phyloP scores from a whole-genome alignment of 352 stramenopile species.

The Pythium folliculosum region DNA sequence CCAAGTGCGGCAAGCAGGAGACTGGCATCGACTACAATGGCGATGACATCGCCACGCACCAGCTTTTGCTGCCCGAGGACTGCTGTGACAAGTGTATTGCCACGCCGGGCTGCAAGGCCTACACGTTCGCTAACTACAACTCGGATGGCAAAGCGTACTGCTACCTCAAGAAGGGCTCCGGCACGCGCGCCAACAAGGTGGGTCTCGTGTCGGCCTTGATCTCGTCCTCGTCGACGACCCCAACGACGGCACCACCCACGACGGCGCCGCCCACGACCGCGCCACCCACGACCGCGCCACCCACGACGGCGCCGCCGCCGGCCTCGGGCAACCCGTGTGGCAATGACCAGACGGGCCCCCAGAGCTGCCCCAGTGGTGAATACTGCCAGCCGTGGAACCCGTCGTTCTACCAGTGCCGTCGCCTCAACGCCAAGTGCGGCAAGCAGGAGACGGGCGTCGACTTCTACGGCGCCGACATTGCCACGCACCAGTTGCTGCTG shows the following conservation, averaged over 20 bases:
- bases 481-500: neutral
- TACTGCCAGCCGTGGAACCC: conserved; percentile 61
- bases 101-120: conserved; percentile 31
- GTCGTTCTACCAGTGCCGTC: conserved; percentile 49
- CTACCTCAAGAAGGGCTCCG: conserved; percentile 29
- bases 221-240: neutral
- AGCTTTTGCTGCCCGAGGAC: conserved; percentile 22
- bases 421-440: conserved; percentile 7
- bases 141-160: conserved; percentile 41
- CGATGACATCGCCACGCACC: conserved; percentile 35
- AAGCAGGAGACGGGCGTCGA: conserved; percentile 8
- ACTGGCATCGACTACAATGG: conserved; percentile 43
- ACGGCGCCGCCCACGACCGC: too few relatives aligned
- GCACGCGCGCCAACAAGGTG: conserved; percentile 1
- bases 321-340: neutral
- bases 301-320: neutral
- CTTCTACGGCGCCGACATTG: conserved; percentile 6
- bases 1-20: conserved; percentile 39
- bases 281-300: too few relatives aligned
- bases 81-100: conserved; percentile 37
- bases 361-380: neutral
- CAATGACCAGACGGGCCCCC: neutral
- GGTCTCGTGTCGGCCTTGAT: conserved; percentile 24
- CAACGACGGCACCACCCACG: too few relatives aligned
- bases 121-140: conserved; percentile 39